A percentile compares a stretch with the other conserved stretches of the same genome.
Evolutionary conservation across 345 rosid genomes (phyloP).

Genomic region (Toxicodendron radicans): DNA sequence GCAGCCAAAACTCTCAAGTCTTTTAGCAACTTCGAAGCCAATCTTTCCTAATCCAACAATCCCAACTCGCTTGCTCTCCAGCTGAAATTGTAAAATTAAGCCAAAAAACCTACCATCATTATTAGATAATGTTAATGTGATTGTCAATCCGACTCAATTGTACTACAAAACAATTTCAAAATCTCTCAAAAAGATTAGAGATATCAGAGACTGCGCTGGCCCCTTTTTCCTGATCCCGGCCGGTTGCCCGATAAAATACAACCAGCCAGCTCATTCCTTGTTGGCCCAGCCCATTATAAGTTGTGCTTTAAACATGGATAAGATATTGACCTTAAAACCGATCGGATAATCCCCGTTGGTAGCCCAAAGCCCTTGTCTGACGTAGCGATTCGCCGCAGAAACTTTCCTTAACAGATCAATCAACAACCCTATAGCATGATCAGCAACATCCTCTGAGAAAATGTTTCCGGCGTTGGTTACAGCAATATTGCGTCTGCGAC

Average conservation of each 20-base stretch:
- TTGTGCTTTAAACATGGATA: too few species aligned
- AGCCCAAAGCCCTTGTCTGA: conserved; percentile 46
- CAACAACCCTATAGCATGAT: conserved; percentile 55
- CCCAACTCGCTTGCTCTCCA: conserved; percentile 42
- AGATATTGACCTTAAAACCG: conserved; percentile 39
- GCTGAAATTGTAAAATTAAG: conserved; percentile 20
- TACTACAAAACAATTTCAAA: too few species aligned
- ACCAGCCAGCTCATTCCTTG: too few species aligned
- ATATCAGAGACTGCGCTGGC: too few species aligned
- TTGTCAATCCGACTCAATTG: too few species aligned
- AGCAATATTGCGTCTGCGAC: conserved; percentile 52
- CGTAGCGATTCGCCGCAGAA: conserved; percentile 47
- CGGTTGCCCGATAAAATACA: too few species aligned
- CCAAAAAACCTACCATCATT: too few species aligned
- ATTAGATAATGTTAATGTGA: too few species aligned
- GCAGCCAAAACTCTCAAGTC: conserved; percentile 47
- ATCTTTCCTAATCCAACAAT: conserved; percentile 53
- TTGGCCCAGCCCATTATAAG: too few species aligned
- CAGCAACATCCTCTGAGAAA: conserved; percentile 53
- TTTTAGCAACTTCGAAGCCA: conserved; percentile 43
- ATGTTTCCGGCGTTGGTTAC: conserved; percentile 29
- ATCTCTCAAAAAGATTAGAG: too few species aligned
- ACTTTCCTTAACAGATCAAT: conserved; percentile 50
- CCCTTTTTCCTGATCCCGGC: too few species aligned
- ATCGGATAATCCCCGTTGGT: conserved; percentile 36